Evolutionary conservation across 768 basidiomycete species (phyloP).

Genomic region (Hydnum rufescens): DNA sequence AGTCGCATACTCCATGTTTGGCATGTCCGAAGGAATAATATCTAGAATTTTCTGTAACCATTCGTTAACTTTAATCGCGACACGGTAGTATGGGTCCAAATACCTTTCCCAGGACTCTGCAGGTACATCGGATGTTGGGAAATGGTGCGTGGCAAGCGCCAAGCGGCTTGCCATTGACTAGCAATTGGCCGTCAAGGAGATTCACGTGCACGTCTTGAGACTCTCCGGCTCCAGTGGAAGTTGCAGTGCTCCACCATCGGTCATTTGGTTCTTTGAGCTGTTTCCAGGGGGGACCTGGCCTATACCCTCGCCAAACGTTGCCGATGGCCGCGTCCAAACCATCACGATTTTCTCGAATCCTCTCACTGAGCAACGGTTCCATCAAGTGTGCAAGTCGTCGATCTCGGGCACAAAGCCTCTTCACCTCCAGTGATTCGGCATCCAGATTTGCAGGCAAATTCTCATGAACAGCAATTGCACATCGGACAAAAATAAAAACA

Average conservation of each 20-base stretch:
- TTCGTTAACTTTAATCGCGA: not conserved
- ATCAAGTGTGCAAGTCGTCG: not conserved
- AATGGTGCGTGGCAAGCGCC: conserved; percentile 1
- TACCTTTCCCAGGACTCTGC: conserved; percentile 2
- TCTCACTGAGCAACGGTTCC: not conserved
- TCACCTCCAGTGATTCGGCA: not conserved
- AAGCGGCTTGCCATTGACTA: conserved; percentile 1
- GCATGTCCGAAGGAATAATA: conserved; percentile 1
- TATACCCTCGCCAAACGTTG: not conserved
- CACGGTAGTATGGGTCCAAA: not conserved
- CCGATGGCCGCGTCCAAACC: not conserved
- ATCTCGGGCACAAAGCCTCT: not conserved
- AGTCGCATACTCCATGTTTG: not conserved
- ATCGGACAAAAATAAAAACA: conserved; percentile 3
- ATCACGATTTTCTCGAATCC: not conserved
- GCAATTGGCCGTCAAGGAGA: not conserved
- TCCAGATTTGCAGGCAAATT: not conserved
- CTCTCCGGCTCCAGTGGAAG: not conserved
- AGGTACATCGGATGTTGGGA: not conserved
- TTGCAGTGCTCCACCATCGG: not conserved
- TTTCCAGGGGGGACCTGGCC: not conserved
- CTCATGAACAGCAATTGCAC: not conserved
- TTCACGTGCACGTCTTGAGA: conserved; percentile 3
- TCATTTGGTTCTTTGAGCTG: conserved; percentile 1
- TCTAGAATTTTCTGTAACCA: not conserved